Base-by-base conservation (phyloP, 208 protist genomes). In the Acanthamoeba sp. region DNA sequence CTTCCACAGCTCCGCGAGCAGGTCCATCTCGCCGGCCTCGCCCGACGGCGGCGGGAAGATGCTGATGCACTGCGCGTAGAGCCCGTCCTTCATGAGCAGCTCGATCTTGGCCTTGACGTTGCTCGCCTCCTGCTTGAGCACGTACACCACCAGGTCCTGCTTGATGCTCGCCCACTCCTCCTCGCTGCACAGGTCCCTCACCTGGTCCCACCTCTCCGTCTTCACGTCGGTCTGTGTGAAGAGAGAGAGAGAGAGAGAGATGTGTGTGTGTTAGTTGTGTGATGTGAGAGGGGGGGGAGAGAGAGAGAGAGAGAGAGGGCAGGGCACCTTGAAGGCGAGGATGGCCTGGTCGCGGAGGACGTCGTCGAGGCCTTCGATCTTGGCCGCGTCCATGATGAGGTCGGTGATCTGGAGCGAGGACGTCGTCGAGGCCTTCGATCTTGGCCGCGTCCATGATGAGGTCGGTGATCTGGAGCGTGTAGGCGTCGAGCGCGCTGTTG, bases 361-460 rank as follows among this genome's bases (percentile, higher is more conserved):
- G 55, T 62, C 55, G 55, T 62, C 55, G 55, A 76, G 45, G 38
- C 94, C 93, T 55, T 96, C 95, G 64, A 91, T 48, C 29, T 94
- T 95, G 12, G 93, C 95, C 5, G 87, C 48, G 42, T 93, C 29
- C 40, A 96, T 96, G 36, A 96, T 94, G n/a, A 96, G 42, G 10
- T 82, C 20, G 55, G 93, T 91, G 32, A 96, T 91, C 24, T 57
- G n/a, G 6, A 92, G 57, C 22, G 27, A 62, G 55, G 3, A 96
- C 55, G 32, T 96, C 95, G 16, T 73, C 84, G 1, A 69, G 45
- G 38, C 94, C 93, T 55, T 96, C 95, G 64, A 91, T 48, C 29
- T 94, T 95, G 12, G 93, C 95, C 5, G 87, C 48, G 42, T 93
- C 29, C 40, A 96, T 96, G 36, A 96, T 94, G n/a, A 96, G 42